Evolutionary conservation across 495 filamentous ascomycete species (phyloP), one percentile per base, ranked within the genome.

Genomic region (Cairneyella variabilis): DNA sequence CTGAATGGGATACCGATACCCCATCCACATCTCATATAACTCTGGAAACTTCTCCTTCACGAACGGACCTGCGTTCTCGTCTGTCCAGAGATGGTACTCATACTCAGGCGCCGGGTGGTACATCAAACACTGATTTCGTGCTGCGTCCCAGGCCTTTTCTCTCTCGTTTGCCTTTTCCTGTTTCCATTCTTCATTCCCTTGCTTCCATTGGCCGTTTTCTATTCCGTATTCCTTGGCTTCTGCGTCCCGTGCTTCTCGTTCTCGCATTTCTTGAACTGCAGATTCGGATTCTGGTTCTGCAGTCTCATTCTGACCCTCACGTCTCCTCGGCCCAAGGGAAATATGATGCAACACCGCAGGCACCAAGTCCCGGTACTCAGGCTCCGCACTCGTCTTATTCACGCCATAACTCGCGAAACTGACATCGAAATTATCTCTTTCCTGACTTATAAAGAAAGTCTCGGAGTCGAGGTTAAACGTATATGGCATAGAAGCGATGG

Each of bases 261-360:
- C n/a, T n/a, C n/a, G n/a, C n/a, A n/a, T n/a, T n/a, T n/a, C n/a
- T n/a, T n/a, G n/a, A n/a, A n/a, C n/a, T n/a, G n/a, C n/a, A n/a
- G n/a, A n/a, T n/a, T n/a, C n/a, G n/a, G n/a, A n/a, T n/a, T n/a
- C n/a, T n/a, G n/a, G n/a, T n/a, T n/a, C n/a, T n/a, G n/a, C n/a
- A n/a, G n/a, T n/a, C n/a, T n/a, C n/a, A n/a, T n/a, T n/a, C n/a
- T n/a, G n/a, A n/a, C n/a, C n/a, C n/a, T n/a, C n/a, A n/a, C n/a
- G n/a, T n/a, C n/a, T n/a, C n/a, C n/a, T n/a, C n/a, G n/a, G 12
- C 65, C 70, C 18, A 14, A 71, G 59, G 22, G 65, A 54, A 41
- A 73, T 69, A 58, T 73, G 70, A 40, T 71, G 70, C 14, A 71
- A 56, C 8, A 71, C 52, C 1, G 69, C 62, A 0, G 70, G 70